Evolutionary conservation across 139 green algal species (phyloP), one percentile per base, ranked within the genome.

Genomic region (Micractinium conductrix): DNA sequence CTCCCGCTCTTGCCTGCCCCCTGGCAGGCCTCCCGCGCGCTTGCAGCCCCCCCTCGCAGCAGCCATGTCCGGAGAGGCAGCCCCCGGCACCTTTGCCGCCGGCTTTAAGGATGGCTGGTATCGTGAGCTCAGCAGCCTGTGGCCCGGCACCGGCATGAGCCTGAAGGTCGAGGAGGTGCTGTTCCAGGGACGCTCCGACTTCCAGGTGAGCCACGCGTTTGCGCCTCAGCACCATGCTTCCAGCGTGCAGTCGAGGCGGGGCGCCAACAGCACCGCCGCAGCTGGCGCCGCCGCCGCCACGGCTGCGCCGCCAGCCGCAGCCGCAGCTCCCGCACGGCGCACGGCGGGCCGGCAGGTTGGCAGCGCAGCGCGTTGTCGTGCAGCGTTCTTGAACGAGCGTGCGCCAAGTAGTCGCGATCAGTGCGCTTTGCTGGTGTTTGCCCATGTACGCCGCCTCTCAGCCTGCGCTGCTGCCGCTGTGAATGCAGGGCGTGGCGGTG

Each of bases 151-250:
- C 83, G 96, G 95, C 24, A 85, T 99, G 55, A 96, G 93, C 0
- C 85, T 99, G 0, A 89, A 98, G 78, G 91, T 99, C 16, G 91
- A 98, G 43, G 92, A 99, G 63, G 88, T 98, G 0, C 81, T 99
- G 28, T 97, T 94, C 85, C 74, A 93, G n/a, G 93, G 80, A 1
- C 90, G 92, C 43, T 98, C 94, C 22, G 88, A 98, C 1, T 99
- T 98, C 85, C 97, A 99, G 95, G 97, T 96, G n/a, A n/a, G n/a
- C n/a, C n/a, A n/a, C n/a, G n/a, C n/a, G n/a, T n/a, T n/a, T n/a
- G n/a, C n/a, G n/a, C n/a, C n/a, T n/a, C n/a, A n/a, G n/a, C n/a
- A n/a, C n/a, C n/a, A n/a, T n/a, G n/a, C n/a, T n/a, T n/a, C n/a
- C n/a, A n/a, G n/a, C n/a, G n/a, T n/a, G 60, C 26, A 71, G 35